Conservation (phyloP, 2,329 filamentous ascomycete species). For the Neofusicoccum sp. region DNA sequence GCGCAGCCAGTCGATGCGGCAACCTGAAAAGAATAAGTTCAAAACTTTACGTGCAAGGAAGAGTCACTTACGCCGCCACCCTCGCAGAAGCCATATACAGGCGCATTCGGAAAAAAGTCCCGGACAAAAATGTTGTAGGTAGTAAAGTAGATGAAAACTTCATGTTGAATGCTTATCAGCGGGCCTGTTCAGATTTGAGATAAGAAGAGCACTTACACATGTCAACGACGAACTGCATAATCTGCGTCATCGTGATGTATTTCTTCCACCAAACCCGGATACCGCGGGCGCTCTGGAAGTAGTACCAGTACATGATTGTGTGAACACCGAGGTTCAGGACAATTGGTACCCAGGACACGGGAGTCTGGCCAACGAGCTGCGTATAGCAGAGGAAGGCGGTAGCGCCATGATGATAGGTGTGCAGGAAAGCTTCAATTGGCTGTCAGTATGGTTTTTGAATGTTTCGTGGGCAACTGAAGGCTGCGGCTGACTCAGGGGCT, state of each 20-base stretch:
- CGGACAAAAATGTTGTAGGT: constrained; percentile 96
- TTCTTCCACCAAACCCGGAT: constrained; percentile 99
- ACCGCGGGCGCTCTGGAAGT: constrained; percentile 97
- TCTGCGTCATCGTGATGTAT: constrained; percentile 97
- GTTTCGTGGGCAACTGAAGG: neutral
- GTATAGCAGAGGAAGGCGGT: constrained; percentile 98
- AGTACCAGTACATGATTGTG: constrained; percentile 99
- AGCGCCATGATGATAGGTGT: constrained; percentile 98
- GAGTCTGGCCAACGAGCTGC: constrained; percentile 86
- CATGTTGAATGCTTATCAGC: too few relatives aligned
- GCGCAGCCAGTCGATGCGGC: too few relatives aligned
- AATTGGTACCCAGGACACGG: constrained; percentile 94
- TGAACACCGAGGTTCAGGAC: constrained; percentile 89
- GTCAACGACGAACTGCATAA: constrained; percentile 95
- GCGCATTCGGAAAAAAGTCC: constrained; percentile 81
- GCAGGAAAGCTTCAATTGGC: constrained; percentile 69
- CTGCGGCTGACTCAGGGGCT: constrained; percentile 73
- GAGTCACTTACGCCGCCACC: too few relatives aligned
- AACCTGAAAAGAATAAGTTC: too few relatives aligned
- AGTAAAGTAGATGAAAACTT: constrained; percentile 97
- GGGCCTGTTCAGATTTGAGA: too few relatives aligned
- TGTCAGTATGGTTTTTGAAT: too few relatives aligned
- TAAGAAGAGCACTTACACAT: too few relatives aligned
- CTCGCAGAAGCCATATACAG: constrained; percentile 79
- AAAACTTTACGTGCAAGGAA: too few relatives aligned